phyloP scores from a whole-genome alignment of 225 moss, liverwort and hornwort genomes.

The Takakia lepidozioides region DNA sequence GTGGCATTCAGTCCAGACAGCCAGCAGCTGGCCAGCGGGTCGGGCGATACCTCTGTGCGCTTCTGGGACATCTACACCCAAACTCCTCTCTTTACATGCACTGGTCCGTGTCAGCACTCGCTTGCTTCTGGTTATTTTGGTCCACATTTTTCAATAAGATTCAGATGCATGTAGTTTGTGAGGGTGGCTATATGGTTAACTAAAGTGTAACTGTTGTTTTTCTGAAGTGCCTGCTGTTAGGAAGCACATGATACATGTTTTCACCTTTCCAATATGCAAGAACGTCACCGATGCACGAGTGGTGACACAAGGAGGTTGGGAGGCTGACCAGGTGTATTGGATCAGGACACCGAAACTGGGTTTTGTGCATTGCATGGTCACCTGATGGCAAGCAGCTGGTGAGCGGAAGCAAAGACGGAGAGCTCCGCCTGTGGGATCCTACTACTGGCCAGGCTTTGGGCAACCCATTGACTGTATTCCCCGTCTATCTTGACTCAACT shows the following conservation, averaged over 20 bases:
- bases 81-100: conserved; percentile 74
- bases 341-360: conserved; percentile 94
- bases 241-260: too few relatives aligned
- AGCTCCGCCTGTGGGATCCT: conserved; percentile 85
- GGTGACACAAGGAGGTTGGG: too few relatives aligned
- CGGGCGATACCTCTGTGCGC: conserved; percentile 92
- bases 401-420: conserved; percentile 94
- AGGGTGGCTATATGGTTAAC: too few relatives aligned
- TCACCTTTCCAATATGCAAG: too few relatives aligned
- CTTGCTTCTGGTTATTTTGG: too few relatives aligned
- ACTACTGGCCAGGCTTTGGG: conserved; percentile 78
- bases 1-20: conserved; percentile 94
- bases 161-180: too few relatives aligned
- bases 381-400: conserved; percentile 92
- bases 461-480: conserved; percentile 62
- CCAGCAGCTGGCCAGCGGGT: conserved; percentile 92
- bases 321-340: conserved; percentile 6
- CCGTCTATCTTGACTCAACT: too few relatives aligned
- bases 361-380: conserved; percentile 92
- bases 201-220: too few relatives aligned
- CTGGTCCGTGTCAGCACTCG: too few relatives aligned
- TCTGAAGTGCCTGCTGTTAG: too few relatives aligned
- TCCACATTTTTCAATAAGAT: too few relatives aligned
- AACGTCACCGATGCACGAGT: too few relatives aligned
- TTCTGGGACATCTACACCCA: conserved; percentile 98